Conservation (phyloP, 2,329 filamentous ascomycete species). For the Gaeumannomyces sp. region DNA sequence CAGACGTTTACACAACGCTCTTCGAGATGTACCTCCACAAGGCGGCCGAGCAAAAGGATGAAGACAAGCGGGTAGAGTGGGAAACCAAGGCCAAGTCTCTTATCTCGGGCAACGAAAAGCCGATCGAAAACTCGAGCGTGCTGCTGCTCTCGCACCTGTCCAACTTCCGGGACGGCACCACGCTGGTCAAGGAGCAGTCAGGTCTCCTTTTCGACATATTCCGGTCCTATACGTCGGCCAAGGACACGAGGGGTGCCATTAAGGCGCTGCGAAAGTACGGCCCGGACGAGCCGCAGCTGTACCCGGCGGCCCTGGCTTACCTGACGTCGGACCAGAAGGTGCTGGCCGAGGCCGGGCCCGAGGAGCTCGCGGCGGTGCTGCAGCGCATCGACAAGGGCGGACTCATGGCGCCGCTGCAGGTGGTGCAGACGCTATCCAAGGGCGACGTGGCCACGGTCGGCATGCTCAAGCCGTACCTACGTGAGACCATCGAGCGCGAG, state of each 20-base stretch:
- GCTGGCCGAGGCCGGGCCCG: conserved; percentile 74
- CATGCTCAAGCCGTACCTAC: conserved; percentile 89
- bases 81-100: conserved; percentile 84
- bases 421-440: conserved; percentile 80
- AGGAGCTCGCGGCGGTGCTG: conserved; percentile 75
- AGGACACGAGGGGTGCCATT: conserved; percentile 86
- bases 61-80: conserved; percentile 67
- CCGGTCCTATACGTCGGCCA: conserved; percentile 86
- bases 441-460: conserved; percentile 84
- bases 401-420: conserved; percentile 91
- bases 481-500: conserved; percentile 82
- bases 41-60: conserved; percentile 66
- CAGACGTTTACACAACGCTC: conserved; percentile 86
- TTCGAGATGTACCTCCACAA: conserved; percentile 98
- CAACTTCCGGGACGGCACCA: conserved; percentile 82
- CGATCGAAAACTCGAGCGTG: conserved; percentile 92
- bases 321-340: conserved; percentile 80
- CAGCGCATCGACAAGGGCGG: conserved; percentile 83
- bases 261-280: conserved; percentile 89
- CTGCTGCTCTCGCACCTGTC: conserved; percentile 87
- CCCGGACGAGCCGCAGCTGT: conserved; percentile 81
- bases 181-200: conserved; percentile 88
- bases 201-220: conserved; percentile 93
- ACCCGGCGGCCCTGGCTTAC: conserved; percentile 86
- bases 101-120: conserved; percentile 60